Evolutionary conservation across 305 asterid genomes (phyloP).

Genomic region (Plantago rigida): DNA sequence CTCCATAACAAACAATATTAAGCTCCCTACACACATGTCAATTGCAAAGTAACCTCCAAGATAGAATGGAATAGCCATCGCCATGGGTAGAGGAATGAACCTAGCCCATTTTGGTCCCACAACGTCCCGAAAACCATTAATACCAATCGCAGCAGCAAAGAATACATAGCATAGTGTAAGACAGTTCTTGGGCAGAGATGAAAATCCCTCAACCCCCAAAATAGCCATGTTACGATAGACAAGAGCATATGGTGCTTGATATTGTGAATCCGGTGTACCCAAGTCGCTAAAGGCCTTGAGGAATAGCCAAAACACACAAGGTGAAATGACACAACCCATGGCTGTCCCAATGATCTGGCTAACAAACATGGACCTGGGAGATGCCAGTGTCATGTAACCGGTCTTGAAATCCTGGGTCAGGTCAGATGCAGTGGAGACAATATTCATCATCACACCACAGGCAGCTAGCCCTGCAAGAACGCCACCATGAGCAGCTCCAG

Average conservation of each 20-base stretch:
- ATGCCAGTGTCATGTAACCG: slow-evolving; percentile 80
- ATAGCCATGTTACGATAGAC: slow-evolving; percentile 67
- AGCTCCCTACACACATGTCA: slow-evolving; percentile 81
- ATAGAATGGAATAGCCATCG: slow-evolving; percentile 85
- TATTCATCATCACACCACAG: slow-evolving; percentile 96
- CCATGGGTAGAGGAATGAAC: slow-evolving; percentile 84
- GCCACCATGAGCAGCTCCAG: slow-evolving; percentile 68
- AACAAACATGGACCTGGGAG: slow-evolving; percentile 81
- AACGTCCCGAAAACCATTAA: slow-evolving; percentile 50
- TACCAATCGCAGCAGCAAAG: slow-evolving; percentile 45
- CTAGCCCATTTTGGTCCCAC: slow-evolving; percentile 46
- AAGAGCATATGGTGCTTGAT: slow-evolving; percentile 65
- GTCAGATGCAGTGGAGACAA: slow-evolving; percentile 86
- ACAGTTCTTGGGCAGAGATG: slow-evolving; percentile 62
- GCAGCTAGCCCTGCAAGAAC: slow-evolving; percentile 91
- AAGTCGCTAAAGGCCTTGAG: slow-evolving; percentile 53
- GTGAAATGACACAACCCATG: slow-evolving; percentile 79
- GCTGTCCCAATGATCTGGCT: slow-evolving; percentile 89
- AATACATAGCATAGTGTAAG: slow-evolving; percentile 60
- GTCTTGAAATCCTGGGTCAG: slow-evolving; percentile 85
- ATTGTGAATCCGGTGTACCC: slow-evolving; percentile 48
- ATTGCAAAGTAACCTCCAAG: slow-evolving; percentile 68
- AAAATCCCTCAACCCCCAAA: slow-evolving; percentile 71
- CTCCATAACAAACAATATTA: slow-evolving; percentile 63
- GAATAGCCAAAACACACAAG: slow-evolving; percentile 85